Base-by-base conservation (phyloP, 768 basidiomycete genomes). In the Chiua virens region DNA sequence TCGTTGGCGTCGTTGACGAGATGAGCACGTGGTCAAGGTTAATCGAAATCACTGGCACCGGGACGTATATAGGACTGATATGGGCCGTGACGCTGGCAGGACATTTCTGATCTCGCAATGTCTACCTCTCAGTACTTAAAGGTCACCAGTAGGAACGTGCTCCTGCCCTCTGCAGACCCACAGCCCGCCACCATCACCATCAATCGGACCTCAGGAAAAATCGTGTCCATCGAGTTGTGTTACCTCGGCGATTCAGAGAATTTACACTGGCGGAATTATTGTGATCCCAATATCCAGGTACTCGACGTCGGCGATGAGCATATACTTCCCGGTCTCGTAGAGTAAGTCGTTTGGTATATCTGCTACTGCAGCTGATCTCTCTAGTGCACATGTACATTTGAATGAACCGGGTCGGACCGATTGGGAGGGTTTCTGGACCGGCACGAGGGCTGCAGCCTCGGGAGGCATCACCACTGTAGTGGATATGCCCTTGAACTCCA, bases 401-500 rank as follows among this genome's bases (percentile, higher is more conserved):
- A 96, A 96, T 69, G 91, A 95, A 61, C 94, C 93, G 8, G 94
- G 94, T 13, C 83, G 94, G 22, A 92, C 91, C 3, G 84, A 87
- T 52, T 97, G 94, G 94, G 94, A 97, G 64, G 94, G 94, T 0
- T 96, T 97, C 66, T 81, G 79, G 72, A 90, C 92, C 0, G 94
- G 92, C n/a, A 95, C 94, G 1, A 73, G 76, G 48, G 96, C 96
- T 18, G 96, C 96, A 2, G 83, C 85, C 2, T 88, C 92, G 1
- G 96, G 96, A 20, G 97, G 96, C 8, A 83, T 98, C n/a, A 98
- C 95, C 8, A 92, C 92, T 7, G 75, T 98, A 20, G 86, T 98
- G 28, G 97, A 98, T 71, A 99, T 98, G 96, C 97, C 96, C 3
- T 75, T 99, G 48, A 98, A 99, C 69, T 96, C 94, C 3, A 90